These are phyloP conservation scores for Sporisorium iseilematis-ciliati DNA, from an alignment of 1,284 basidiomycete species.

Conservation along the genomic window DNA sequence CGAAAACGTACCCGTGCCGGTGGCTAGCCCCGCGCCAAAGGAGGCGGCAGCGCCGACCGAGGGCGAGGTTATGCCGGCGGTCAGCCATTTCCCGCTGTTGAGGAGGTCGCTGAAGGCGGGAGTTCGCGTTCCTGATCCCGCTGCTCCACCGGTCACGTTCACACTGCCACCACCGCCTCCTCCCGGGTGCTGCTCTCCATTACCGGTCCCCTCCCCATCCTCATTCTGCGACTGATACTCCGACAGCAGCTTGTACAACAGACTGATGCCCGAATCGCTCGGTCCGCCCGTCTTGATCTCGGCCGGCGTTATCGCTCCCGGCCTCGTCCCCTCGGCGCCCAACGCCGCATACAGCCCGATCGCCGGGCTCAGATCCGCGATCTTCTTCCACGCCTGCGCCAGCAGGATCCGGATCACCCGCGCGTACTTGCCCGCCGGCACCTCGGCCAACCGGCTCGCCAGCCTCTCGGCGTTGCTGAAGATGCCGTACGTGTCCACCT, in stretches of 20 bases:
- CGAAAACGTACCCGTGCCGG: constrained; percentile 14
- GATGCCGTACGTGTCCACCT: constrained; percentile 81
- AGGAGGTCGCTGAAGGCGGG: constrained; percentile 29
- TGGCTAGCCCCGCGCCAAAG: constrained; percentile 1
- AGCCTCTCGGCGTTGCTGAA: constrained; percentile 84
- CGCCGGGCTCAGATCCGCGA: constrained; percentile 49
- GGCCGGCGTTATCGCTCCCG: constrained; percentile 50
- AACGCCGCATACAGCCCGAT: constrained; percentile 50
- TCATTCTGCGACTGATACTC: constrained; percentile 43
- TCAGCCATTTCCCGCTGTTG: constrained; percentile 36
- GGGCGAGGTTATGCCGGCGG: constrained; percentile 28
- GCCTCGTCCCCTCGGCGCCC: constrained; percentile 44
- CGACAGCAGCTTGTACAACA: constrained; percentile 51
- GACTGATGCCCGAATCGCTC: constrained; percentile 46
- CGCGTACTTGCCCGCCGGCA: constrained; percentile 74
- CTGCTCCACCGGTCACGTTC: constrained; percentile 1
- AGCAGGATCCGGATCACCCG: constrained; percentile 46
- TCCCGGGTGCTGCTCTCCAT: neutral
- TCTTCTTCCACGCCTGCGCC: constrained; percentile 55
- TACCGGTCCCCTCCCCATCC: constrained; percentile 2
- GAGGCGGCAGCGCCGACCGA: constrained; percentile 5
- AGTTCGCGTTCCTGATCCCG: constrained; percentile 25
- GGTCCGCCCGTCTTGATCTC: constrained; percentile 53
- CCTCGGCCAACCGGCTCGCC: constrained; percentile 82
- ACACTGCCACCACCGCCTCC: neutral